Evolutionary conservation across 2,329 filamentous ascomycete species (phyloP), one percentile per base, ranked within the genome.

Genomic region (Alternaria sp.): DNA sequence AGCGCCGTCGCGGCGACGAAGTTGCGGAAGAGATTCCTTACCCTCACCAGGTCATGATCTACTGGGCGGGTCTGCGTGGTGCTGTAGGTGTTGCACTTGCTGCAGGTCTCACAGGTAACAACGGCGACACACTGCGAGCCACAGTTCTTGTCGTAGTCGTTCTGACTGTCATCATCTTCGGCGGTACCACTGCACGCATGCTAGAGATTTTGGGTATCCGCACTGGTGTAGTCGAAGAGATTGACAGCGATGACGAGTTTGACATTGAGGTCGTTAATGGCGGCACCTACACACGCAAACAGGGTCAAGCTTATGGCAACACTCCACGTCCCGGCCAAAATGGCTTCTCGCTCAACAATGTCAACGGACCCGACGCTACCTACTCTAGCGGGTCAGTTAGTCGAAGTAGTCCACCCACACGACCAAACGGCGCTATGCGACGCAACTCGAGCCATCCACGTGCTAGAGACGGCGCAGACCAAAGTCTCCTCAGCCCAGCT

Each of bases 11-110:
- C 57, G 93, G 93, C 23, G 64, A 68, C 5, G 86, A 85, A 60
- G 91, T 97, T 61, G 88, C 90, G 6, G 88, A 89, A 15, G 96
- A 98, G 79, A 83, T 99, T 36, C 96, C 96, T 0, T 96, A 93
- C 77, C 93, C 93, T 71, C 97, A 98, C 81, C 96, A 98, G 81
- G 93, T 92, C n/a, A 98, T 99, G 96, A 88, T 99, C n/a, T 99
- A 97, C 83, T 99, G 96, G 96, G 96, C 96, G 15, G 96, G 96
- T 25, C 86, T 99, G 28, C 92, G 96, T 66, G 96, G 96, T 73
- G 96, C 96, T 50, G 96, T 99, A 71, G 96, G 96, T 61, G 96
- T 99, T 36, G 96, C 96, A 2, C 85, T 99, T 50, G 96, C 96
- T 30, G 95, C 95, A 21, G 91, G 96, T 25, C 86, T 99, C 50